phyloP scores from a whole-genome alignment of 176 grass and related monocot species.

The Oropetium thomaeum region DNA sequence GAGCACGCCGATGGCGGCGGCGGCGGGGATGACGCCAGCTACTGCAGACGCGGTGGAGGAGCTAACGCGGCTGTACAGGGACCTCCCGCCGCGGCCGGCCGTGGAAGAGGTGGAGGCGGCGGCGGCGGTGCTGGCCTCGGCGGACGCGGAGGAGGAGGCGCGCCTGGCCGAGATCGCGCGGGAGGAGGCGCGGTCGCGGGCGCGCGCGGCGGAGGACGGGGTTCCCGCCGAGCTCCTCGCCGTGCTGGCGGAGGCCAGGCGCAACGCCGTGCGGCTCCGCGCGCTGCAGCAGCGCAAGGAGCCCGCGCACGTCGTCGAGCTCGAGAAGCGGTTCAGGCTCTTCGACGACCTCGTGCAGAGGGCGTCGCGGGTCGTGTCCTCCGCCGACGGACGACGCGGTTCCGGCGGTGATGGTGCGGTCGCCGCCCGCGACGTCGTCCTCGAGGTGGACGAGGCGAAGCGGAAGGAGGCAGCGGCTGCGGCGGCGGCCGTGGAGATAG shows the following conservation, averaged over 20 bases:
- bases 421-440: conserved; percentile 4
- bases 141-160: conserved; percentile 60
- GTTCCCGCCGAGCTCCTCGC: conserved; percentile 60
- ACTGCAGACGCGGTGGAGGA: conserved; percentile 56
- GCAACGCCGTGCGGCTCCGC: conserved; percentile 53
- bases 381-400: conserved; percentile 2
- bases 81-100: conserved; percentile 60
- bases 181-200: conserved; percentile 37
- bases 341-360: conserved; percentile 86
- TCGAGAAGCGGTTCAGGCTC: conserved; percentile 67
- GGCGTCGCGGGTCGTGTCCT: conserved; percentile 49
- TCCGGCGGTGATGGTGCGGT: neutral
- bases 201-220: conserved; percentile 18
- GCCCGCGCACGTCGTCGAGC: conserved; percentile 63
- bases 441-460: conserved; percentile 36
- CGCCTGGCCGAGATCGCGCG: conserved; percentile 47
- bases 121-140: conserved; percentile 56
- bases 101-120: conserved; percentile 84
- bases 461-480: conserved; percentile 1
- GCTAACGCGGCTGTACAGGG: conserved; percentile 63
- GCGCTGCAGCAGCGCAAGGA: conserved; percentile 78
- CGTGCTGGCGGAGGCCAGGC: conserved; percentile 68
- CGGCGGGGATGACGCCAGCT: conserved; percentile 20
- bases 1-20: conserved; percentile 1
- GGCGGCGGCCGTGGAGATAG: conserved; percentile 27